Percentiles rank a stretch among this genome's conserved stretches.
phyloP scores from a whole-genome alignment of 2,329 filamentous ascomycete genomes.

The Aspergillus fumigatus region DNA sequence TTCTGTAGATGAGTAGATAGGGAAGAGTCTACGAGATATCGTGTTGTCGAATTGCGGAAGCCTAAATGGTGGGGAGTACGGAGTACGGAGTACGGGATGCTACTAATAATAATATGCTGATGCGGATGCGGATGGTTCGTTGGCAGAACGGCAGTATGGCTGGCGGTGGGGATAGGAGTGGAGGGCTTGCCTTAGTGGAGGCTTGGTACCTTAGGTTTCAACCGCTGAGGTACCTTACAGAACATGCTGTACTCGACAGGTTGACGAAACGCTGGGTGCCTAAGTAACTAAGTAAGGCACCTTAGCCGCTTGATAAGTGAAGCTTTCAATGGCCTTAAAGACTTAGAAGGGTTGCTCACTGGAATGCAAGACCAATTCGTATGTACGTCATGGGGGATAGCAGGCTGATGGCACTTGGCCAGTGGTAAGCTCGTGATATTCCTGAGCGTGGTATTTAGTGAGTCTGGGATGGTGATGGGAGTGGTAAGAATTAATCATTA shows the following conservation, averaged over 20 bases:
- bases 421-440: no score
- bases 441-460: background rate
- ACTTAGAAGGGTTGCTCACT: background rate
- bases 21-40: background rate
- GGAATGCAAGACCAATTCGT: background rate
- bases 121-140: background rate
- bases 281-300: background rate
- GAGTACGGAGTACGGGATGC: background rate
- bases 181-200: background rate
- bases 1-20: background rate
- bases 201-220: background rate
- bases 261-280: background rate
- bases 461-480: background rate
- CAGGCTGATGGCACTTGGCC: background rate
- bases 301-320: background rate
- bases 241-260: background rate
- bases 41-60: background rate
- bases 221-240: background rate
- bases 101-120: background rate
- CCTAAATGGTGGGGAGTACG: background rate
- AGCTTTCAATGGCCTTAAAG: background rate
- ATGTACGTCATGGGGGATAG: background rate
- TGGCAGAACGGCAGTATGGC: background rate
- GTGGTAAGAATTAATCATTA: no score
- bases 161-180: background rate